These are phyloP conservation scores for Posidonia australis DNA, from an alignment of 106 monocot species.

Conservation along the genomic window DNA sequence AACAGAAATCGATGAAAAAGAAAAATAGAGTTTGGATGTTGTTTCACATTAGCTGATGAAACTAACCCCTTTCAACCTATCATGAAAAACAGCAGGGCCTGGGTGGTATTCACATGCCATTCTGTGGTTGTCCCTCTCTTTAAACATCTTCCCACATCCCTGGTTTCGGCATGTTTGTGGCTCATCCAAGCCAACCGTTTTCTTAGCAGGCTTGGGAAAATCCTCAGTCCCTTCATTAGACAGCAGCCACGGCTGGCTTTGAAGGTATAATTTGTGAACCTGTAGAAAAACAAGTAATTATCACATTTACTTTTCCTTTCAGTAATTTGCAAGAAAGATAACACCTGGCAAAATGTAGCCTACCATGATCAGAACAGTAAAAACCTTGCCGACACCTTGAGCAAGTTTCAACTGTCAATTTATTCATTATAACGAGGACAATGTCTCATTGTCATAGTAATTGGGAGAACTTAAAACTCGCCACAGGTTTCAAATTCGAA, in stretches of 20 bases:
- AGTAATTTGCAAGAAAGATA: not conserved
- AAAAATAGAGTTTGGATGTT: no score
- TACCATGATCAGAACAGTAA: slow-evolving; percentile 98
- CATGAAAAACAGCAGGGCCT: slow-evolving; percentile 85
- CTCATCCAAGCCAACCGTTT: slow-evolving; percentile 57
- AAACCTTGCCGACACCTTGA: slow-evolving; percentile 92
- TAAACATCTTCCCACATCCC: slow-evolving; percentile 89
- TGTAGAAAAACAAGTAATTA: slow-evolving; percentile 8
- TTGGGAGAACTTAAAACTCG: no score
- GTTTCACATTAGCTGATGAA: not conserved
- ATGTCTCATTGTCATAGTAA: no score
- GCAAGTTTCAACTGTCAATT: slow-evolving; percentile 33
- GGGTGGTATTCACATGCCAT: slow-evolving; percentile 84
- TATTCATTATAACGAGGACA: no score
- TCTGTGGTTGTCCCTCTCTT: slow-evolving; percentile 95
- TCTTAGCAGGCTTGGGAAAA: slow-evolving; percentile 33
- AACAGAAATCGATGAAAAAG: no score
- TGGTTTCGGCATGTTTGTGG: slow-evolving; percentile 69
- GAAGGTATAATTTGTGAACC: slow-evolving; percentile 53
- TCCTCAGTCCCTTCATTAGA: slow-evolving; percentile 5
- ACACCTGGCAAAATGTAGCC: not conserved
- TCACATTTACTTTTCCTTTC: not conserved
- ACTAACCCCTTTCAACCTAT: slow-evolving; percentile 86
- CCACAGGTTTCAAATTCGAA: no score
- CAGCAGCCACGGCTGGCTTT: slow-evolving; percentile 15